A percentile compares a stretch with the other conserved stretches of the same genome.
These are phyloP conservation scores for Clavaria fumosa DNA, from an alignment of 768 basidiomycete genomes.

Conservation along the genomic window DNA sequence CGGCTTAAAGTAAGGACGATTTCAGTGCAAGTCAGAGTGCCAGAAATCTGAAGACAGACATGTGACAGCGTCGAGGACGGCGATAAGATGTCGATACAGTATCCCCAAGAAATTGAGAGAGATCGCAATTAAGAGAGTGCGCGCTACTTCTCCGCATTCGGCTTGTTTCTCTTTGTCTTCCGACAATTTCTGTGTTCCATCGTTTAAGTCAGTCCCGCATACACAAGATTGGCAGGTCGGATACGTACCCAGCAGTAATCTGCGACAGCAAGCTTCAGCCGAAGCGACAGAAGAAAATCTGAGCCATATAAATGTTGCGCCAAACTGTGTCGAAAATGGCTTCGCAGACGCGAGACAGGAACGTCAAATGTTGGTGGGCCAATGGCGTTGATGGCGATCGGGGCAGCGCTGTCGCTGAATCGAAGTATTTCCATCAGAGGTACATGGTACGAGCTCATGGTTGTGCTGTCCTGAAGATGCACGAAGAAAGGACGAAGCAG, in stretches of 20 bases:
- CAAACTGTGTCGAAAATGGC: slow-evolving; percentile 36
- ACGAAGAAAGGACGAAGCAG: slow-evolving; percentile 37
- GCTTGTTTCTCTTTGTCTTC: slow-evolving; percentile 25
- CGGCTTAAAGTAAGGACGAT: slow-evolving; percentile 28
- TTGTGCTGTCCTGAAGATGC: slow-evolving; percentile 24
- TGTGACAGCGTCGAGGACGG: too few relatives aligned
- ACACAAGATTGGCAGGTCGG: background rate
- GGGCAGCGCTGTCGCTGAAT: slow-evolving; percentile 14
- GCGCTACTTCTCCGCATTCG: slow-evolving; percentile 38
- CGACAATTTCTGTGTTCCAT: slow-evolving; percentile 30
- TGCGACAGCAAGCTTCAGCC: slow-evolving; percentile 39
- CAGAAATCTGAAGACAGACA: too few relatives aligned
- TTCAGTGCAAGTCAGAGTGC: too few relatives aligned
- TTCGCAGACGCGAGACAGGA: slow-evolving; percentile 21
- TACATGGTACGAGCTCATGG: slow-evolving; percentile 23
- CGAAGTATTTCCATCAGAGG: slow-evolving; percentile 32
- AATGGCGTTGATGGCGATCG: slow-evolving; percentile 20
- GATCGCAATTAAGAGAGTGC: slow-evolving; percentile 32
- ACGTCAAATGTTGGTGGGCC: slow-evolving; percentile 8
- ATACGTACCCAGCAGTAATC: slow-evolving; percentile 33
- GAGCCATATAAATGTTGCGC: slow-evolving; percentile 47
- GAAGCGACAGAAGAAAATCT: slow-evolving; percentile 33
- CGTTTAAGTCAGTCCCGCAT: background rate
- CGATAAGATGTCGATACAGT: slow-evolving; percentile 41
- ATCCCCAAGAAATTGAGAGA: slow-evolving; percentile 35